Evolutionary conservation across 2,329 filamentous ascomycete species (phyloP), one percentile per base, ranked within the genome.

Genomic region (Cladosporium sp.): DNA sequence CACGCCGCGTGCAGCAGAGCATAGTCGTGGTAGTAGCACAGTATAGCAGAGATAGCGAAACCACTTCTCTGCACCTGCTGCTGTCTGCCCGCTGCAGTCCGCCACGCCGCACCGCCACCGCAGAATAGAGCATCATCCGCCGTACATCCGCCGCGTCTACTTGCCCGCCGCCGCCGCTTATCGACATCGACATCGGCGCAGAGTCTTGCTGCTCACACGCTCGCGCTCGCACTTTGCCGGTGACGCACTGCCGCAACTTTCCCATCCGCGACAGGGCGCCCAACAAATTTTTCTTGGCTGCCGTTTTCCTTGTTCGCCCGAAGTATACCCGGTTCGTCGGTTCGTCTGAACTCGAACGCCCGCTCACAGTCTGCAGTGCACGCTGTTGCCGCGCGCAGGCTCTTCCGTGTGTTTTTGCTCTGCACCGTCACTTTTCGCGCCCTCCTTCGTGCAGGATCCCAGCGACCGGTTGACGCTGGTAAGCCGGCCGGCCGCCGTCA

Each of bases 401-500:
- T 54, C 51, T 54, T 30, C 51, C 26, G 26, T 28, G 51, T 32
- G 51, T 54, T 54, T 54, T 54, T 54, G 30, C 54, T 57, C 43
- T 39, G 36, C 43, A 58, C 53, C 63, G 63, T 53, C 46, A 48
- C 62, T 53, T 32, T 23, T 59, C 54, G 56, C 63, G n/a, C 28
- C 23, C n/a, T 59, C 46, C 56, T 48, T 58, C 57, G 58, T 54
- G 57, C 30, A 59, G 48, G 56, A 58, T 39, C 39, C 16, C 56
- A 58, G 63, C 43, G 56, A 53, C 32, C 46, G 54, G 58, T 60
- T 59, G 32, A 65, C 57, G 60, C 49, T 54, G 60, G 60, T 48
- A 63, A 63, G 60, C 49, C 60, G 60, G 60, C 32, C 60, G 60
- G 60, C 49, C 49, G 49, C 60, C 46, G 23, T 54, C 60, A 13